Percentiles rank a stretch among this genome's conserved stretches.
Evolutionary conservation across 176 grass and related monocot genomes (phyloP).

Genomic region (Dactylis glomerata): DNA sequence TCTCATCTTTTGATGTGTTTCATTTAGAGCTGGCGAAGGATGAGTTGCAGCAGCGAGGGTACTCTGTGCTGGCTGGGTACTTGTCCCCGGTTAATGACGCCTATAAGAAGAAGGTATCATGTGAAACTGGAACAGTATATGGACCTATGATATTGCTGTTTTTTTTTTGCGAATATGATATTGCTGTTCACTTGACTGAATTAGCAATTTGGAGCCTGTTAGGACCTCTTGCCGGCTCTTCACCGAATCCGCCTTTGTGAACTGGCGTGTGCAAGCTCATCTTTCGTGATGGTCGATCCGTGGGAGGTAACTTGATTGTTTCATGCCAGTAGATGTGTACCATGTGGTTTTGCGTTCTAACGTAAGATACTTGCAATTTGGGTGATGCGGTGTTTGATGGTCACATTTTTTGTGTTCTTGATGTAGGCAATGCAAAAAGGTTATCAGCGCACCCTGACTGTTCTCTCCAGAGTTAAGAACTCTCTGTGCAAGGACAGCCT

Average conservation of each 20-base stretch:
- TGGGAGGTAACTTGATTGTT: slow-evolving; percentile 72
- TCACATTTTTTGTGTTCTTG: not conserved
- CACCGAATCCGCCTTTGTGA: slow-evolving; percentile 65
- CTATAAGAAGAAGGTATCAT: slow-evolving; percentile 76
- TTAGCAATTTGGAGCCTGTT: not conserved
- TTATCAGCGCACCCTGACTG: slow-evolving; percentile 68
- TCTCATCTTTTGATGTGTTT: not conserved
- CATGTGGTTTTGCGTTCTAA: not conserved
- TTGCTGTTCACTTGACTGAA: not conserved
- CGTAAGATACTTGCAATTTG: not conserved
- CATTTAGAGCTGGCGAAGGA: slow-evolving; percentile 78
- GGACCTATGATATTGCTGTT: not conserved
- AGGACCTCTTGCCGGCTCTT: slow-evolving; percentile 62
- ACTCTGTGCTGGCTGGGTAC: slow-evolving; percentile 60
- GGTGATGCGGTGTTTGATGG: not conserved
- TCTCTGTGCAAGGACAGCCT: slow-evolving; percentile 43
- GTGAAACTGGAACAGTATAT: not conserved
- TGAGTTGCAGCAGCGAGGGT: slow-evolving; percentile 58
- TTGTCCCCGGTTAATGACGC: slow-evolving; percentile 93
- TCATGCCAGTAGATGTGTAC: not conserved
- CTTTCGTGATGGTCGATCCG: slow-evolving; percentile 83
- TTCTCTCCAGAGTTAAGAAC: slow-evolving; percentile 52
- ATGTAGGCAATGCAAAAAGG: slow-evolving; percentile 65
- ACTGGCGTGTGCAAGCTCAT: slow-evolving; percentile 58
- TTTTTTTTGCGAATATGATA: not conserved